phyloP scores from a whole-genome alignment of 345 rosid species.

The Murraya koenigii region DNA sequence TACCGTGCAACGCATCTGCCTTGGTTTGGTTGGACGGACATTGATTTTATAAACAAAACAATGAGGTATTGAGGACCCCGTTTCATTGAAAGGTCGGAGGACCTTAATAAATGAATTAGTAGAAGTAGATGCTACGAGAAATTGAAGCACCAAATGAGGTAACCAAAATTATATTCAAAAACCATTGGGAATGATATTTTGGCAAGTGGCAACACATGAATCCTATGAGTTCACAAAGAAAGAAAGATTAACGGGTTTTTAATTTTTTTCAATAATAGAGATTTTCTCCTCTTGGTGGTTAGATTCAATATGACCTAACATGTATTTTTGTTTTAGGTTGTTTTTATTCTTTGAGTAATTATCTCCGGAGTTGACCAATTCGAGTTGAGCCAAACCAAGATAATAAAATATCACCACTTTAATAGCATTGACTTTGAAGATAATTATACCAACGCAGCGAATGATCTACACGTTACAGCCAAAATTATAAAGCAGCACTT shows the following conservation, averaged over 20 bases:
- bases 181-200: neutral
- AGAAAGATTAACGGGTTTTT: neutral
- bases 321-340: neutral
- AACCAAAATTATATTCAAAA: neutral
- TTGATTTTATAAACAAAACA: neutral
- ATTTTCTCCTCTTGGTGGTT: neutral
- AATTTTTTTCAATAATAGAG: neutral
- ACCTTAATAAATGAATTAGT: neutral
- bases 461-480: neutral
- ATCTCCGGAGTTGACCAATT: conserved; percentile 5
- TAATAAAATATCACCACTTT: conserved; percentile 2
- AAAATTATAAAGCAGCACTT: neutral
- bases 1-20: conserved; percentile 7
- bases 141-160: neutral
- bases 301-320: conserved; percentile 8
- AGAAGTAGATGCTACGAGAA: neutral
- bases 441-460: neutral
- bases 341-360: neutral
- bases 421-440: conserved; percentile 14
- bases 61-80: neutral
- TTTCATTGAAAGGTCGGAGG: neutral
- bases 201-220: neutral
- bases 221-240: neutral
- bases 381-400: neutral
- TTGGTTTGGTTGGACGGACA: conserved; percentile 3